These are phyloP conservation scores for Stagonosporopsis rhizophila DNA, from an alignment of 2,329 filamentous ascomycete species.

Conservation along the genomic window DNA sequence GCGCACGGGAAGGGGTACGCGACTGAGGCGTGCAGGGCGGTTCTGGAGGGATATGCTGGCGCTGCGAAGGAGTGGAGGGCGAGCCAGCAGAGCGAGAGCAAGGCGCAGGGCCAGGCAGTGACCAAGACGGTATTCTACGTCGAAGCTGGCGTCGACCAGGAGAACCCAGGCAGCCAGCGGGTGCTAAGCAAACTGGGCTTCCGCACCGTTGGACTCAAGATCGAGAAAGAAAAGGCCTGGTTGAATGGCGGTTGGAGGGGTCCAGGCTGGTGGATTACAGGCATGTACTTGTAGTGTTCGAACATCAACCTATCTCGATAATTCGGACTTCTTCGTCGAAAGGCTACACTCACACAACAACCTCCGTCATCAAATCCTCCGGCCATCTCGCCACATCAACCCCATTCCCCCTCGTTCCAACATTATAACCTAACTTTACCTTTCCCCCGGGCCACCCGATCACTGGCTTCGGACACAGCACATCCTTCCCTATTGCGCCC, in stretches of 20 bases:
- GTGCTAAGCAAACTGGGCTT: constrained; percentile 40
- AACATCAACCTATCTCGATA: too few relatives aligned
- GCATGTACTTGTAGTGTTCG: constrained; percentile 2
- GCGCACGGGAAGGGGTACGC: constrained; percentile 38
- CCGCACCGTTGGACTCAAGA: constrained; percentile 31
- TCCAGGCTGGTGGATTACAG: constrained; percentile 12
- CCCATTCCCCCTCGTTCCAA: constrained; percentile 61
- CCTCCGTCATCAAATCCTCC: constrained; percentile 51
- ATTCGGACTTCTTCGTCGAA: too few relatives aligned
- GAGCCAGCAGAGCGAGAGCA: not conserved
- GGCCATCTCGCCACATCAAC: constrained; percentile 59
- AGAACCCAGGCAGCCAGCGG: constrained; percentile 29
- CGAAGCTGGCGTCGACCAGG: constrained; percentile 32
- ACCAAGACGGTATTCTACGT: constrained; percentile 26
- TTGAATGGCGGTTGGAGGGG: constrained; percentile 36
- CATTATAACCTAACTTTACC: constrained; percentile 53
- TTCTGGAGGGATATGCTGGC: constrained; percentile 26
- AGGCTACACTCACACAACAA: constrained; percentile 44
- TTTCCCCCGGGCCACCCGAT: constrained; percentile 44
- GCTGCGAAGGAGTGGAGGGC: not conserved
- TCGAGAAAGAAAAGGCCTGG: constrained; percentile 28
- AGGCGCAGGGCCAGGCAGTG: not conserved
- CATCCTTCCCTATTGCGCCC: constrained; percentile 48
- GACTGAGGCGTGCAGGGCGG: constrained; percentile 31
- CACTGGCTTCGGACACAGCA: constrained; percentile 56